Evolutionary conservation across 306 rosid genomes (phyloP).

Genomic region (Rosa persica): DNA sequence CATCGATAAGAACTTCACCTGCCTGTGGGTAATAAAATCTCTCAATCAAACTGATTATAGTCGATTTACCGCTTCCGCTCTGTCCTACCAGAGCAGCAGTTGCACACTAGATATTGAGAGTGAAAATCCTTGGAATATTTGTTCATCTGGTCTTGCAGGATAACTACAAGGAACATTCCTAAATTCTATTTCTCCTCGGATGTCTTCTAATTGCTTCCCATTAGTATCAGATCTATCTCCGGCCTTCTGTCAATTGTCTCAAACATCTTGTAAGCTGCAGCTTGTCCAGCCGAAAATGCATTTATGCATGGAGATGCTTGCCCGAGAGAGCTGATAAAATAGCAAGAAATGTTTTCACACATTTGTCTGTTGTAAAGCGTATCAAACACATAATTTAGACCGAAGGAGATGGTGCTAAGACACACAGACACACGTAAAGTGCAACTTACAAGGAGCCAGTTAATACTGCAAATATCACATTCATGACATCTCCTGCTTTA

Average conservation of each 20-base stretch:
- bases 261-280: background rate
- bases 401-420: too few relatives aligned
- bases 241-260: background rate
- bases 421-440: too few relatives aligned
- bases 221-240: background rate
- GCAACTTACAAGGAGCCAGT: conserved; percentile 21
- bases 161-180: background rate
- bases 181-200: background rate
- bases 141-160: background rate
- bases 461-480: conserved; percentile 19
- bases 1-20: background rate
- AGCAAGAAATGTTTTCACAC: background rate
- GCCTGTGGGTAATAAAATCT: background rate
- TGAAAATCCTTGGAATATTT: background rate
- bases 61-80: background rate
- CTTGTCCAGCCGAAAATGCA: conserved; percentile 19
- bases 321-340: conserved; percentile 15
- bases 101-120: background rate
- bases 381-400: too few relatives aligned
- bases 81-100: background rate
- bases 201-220: background rate
- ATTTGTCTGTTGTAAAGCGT: too few relatives aligned
- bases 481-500: conserved; percentile 19
- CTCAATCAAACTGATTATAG: background rate
- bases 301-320: conserved; percentile 23